A percentile compares a stretch with the other conserved stretches of the same genome.
Evolutionary conservation across 352 stramenopile genomes (phyloP).

Genomic region (Pythium phragmiticola): DNA sequence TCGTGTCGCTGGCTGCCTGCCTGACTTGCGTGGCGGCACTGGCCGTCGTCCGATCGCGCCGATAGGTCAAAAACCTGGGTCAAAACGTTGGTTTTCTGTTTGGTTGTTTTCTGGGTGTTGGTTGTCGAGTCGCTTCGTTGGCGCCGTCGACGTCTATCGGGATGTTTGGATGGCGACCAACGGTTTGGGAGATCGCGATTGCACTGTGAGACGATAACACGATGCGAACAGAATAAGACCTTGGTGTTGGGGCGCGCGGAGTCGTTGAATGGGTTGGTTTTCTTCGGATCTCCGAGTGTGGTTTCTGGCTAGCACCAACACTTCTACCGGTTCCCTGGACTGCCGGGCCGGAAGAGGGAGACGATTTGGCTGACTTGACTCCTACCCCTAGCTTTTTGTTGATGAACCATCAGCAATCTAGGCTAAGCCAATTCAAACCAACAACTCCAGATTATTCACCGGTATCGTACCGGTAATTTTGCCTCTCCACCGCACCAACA

Average conservation of each 20-base stretch:
- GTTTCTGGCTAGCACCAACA: neutral
- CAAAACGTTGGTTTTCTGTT: neutral
- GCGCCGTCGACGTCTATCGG: neutral
- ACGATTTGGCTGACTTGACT: slow-evolving; percentile 2
- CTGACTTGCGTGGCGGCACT: neutral
- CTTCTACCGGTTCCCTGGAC: neutral
- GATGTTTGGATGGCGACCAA: neutral
- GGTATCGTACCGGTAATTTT: neutral
- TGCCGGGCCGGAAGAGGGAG: slow-evolving; percentile 3
- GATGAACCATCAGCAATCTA: neutral
- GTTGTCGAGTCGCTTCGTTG: neutral
- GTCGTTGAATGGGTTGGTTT: neutral
- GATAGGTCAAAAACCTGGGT: neutral
- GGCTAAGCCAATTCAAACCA: neutral
- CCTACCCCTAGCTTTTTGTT: slow-evolving; percentile 9
- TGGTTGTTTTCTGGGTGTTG: neutral
- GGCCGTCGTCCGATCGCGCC: neutral
- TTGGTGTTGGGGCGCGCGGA: neutral
- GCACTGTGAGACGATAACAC: neutral
- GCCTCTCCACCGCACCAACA: neutral
- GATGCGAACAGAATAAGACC: neutral
- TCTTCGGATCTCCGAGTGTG: neutral
- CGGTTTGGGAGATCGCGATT: neutral
- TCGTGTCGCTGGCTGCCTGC: neutral
- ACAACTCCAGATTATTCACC: neutral